These are phyloP conservation scores for Penicillium brevicompactum DNA, from an alignment of 2,329 filamentous ascomycete species.

Conservation along the genomic window DNA sequence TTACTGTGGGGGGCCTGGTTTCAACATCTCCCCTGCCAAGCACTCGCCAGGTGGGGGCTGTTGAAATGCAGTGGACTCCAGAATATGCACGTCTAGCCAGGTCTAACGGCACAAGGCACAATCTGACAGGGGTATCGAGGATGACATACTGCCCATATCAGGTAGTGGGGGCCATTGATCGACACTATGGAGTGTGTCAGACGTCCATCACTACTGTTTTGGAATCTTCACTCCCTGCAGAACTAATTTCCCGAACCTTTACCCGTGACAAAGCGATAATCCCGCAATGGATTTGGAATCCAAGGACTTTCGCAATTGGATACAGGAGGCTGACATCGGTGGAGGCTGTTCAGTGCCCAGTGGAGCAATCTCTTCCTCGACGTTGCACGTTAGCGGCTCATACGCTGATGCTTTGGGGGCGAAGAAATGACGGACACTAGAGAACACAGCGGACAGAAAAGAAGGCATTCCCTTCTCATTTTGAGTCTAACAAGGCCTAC, in stretches of 20 bases:
- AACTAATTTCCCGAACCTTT: neutral
- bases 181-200: neutral
- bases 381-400: neutral
- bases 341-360: neutral
- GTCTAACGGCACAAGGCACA: neutral
- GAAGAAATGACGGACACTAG: neutral
- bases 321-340: neutral
- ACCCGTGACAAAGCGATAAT: neutral
- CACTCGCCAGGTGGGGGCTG: neutral
- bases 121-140: neutral
- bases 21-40: neutral
- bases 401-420: neutral
- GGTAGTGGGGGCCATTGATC: neutral
- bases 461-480: neutral
- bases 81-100: neutral
- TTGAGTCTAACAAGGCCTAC: neutral
- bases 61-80: neutral
- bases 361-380: neutral
- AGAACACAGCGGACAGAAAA: neutral
- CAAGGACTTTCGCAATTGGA: neutral
- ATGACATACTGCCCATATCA: neutral
- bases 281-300: neutral
- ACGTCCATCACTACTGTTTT: neutral
- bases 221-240: neutral
- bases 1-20: neutral